These are phyloP conservation scores for Dioscorea dumetorum DNA, from an alignment of 106 monocot genomes.

Conservation along the genomic window DNA sequence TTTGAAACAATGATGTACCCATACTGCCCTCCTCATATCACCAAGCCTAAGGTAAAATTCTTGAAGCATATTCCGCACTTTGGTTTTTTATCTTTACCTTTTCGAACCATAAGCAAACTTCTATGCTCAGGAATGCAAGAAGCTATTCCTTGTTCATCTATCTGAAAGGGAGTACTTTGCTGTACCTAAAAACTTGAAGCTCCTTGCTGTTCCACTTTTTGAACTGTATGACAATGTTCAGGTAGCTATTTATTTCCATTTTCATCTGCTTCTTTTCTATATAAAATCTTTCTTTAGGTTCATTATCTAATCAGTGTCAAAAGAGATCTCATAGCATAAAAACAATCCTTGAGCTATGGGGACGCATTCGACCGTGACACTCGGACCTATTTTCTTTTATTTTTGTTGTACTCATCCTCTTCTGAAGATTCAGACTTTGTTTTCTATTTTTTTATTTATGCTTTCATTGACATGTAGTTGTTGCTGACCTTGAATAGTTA, in stretches of 20 bases:
- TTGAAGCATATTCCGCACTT: background rate
- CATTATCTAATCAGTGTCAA: too few relatives aligned
- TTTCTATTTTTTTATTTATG: too few relatives aligned
- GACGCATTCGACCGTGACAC: too few relatives aligned
- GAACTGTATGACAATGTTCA: slow-evolving; percentile 99
- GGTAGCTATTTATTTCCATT: slow-evolving; percentile 26
- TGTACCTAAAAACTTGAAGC: slow-evolving; percentile 91
- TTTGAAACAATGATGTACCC: slow-evolving; percentile 99
- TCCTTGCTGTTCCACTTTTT: slow-evolving; percentile 98
- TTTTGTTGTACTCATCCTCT: too few relatives aligned
- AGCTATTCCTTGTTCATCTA: slow-evolving; percentile 88
- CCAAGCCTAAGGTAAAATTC: slow-evolving; percentile 77
- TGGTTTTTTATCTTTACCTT: background rate
- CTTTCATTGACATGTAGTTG: too few relatives aligned
- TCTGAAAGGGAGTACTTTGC: slow-evolving; percentile 96
- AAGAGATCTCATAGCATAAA: too few relatives aligned
- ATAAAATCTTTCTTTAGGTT: background rate
- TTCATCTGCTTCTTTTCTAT: background rate
- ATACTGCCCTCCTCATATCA: slow-evolving; percentile 97
- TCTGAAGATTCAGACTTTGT: too few relatives aligned
- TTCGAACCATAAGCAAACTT: background rate
- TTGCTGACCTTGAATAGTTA: too few relatives aligned
- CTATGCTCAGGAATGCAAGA: slow-evolving; percentile 84
- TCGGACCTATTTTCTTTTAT: too few relatives aligned
- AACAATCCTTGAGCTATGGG: too few relatives aligned